Base-by-base conservation (phyloP, 2,329 filamentous ascomycete species). In the Nemania sp. region DNA sequence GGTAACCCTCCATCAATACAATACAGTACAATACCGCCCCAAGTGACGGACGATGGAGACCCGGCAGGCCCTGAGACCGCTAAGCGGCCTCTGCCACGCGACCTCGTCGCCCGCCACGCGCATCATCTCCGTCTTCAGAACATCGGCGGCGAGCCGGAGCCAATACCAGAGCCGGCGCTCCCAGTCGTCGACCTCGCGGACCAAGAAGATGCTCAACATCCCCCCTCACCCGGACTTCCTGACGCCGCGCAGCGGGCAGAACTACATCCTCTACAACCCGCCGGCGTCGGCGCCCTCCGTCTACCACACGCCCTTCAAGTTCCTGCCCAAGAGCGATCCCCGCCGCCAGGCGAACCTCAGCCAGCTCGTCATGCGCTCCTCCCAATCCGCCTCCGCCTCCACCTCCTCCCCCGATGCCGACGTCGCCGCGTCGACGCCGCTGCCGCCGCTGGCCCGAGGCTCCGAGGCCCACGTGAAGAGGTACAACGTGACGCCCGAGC, bases 291-390 rank as follows among this genome's bases (percentile, higher is more conserved):
- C 79, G 57, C 77, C 82, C 2, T 82, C 83, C n/a, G 84, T 87
- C 59, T 80, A 80, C 69, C 83, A 88, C 76, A 89, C 86, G n/a
- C 86, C 86, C 58, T 82, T 87, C 76, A 83, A 86, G 71, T 89
- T 89, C 75, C 81, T 89, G 32, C 86, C 86, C 55, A 80, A 78
- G 52, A 74, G 71, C 65, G 84, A 87, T 70, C 82, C 83, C 15
- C 81, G 83, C 48, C 81, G 83, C 29, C 75, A 76, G 54, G 78
- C 79, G 48, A 79, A 82, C 72, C 74, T 83, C 42, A 74, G 76
- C 15, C 71, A 77, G 42, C 78, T 84, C 35, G 74, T 81, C 25
- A 29, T 29, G 59, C 72, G 73, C 60, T 71, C 70, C 32, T 70
- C 12, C 9, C n/a, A n/a, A n/a, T 25, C 25, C 35, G 15, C 34